Evolutionary conservation across 768 basidiomycete genomes (phyloP).

Genomic region (Auricularia heimuer): DNA sequence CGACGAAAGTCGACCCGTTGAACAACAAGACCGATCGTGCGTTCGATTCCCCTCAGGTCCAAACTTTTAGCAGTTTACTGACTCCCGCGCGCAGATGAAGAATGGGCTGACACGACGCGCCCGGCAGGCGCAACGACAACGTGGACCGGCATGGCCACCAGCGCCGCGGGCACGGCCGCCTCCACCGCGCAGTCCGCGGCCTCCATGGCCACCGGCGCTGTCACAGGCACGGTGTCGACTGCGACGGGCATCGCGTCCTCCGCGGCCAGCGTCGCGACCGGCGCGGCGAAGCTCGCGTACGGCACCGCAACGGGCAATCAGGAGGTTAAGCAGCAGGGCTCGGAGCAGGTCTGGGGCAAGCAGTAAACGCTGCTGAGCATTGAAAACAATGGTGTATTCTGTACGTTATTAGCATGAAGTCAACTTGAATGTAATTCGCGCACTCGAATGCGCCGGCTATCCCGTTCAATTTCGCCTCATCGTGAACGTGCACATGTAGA

Average conservation of each 20-base stretch:
- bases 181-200: background rate
- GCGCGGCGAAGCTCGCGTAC: conserved; percentile 30
- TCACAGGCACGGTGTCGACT: conserved; percentile 6
- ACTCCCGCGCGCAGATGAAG: conserved; percentile 24
- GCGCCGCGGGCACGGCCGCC: background rate
- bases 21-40: conserved; percentile 34
- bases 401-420: too few species aligned
- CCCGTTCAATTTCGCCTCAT: too few species aligned
- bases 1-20: conserved; percentile 42
- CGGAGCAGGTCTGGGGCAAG: conserved; percentile 22
- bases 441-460: too few species aligned
- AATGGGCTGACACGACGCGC: conserved; percentile 29
- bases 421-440: too few species aligned
- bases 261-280: conserved; percentile 23
- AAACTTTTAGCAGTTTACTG: too few species aligned
- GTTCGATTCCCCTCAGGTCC: background rate
- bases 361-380: background rate
- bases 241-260: conserved; percentile 12
- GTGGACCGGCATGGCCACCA: background rate
- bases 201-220: conserved; percentile 4
- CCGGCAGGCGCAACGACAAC: conserved; percentile 5
- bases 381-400: background rate
- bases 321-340: conserved; percentile 23
- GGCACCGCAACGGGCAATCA: conserved; percentile 28
- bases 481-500: too few species aligned